Evolutionary conservation across 2,329 filamentous ascomycete species (phyloP), one percentile per base, ranked within the genome.

Genomic region (Sporothrix pseudoabietina): DNA sequence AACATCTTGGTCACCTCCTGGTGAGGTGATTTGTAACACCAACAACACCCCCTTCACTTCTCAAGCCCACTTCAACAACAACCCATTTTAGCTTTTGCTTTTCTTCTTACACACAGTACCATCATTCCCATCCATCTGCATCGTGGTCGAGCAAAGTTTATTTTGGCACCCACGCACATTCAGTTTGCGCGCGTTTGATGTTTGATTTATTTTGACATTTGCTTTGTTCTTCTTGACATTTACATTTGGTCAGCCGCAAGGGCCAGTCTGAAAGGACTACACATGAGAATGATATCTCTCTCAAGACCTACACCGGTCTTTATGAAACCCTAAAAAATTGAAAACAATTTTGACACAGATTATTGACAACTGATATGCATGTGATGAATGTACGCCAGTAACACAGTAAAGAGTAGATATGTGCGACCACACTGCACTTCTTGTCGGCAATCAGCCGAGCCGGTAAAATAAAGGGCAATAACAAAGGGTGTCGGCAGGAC

Each of bases 281-380:
- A 35, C 26, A 19, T 44, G 22, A 44, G 30, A 65, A 26, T 65
- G 61, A 44, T 22, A 19, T 61, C 30, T 39, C 30, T 39, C 32
- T 61, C 5, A n/a, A 47, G 52, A 16, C 26, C 10, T 9, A 14
- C 10, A 9, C 22, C 4, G 47, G 47, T 55, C 26, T 26, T 55
- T 9, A 26, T 26, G 26, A 26, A 47, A 66, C n/a, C 39, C 39
- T 30, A 26, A 47, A 44, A 59, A 68, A 65, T 55, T 35, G 26
- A 68, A 68, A 19, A 32, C 22, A 72, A 69, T 72, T 26, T 55
- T 72, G 61, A 66, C 68, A 9, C 65, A 57, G n/a, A 35, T 8
- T 30, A 4, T 30, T 55, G 52, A 55, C 9, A 55, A 54, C 39
- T 26, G 10, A 26, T 55, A 54, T 59, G 19, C 14, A 54, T 8